A percentile compares a stretch with the other conserved stretches of the same genome.
These are phyloP conservation scores for Fraxinus sp. DNA, from an alignment of 305 asterid genomes.

Conservation along the genomic window DNA sequence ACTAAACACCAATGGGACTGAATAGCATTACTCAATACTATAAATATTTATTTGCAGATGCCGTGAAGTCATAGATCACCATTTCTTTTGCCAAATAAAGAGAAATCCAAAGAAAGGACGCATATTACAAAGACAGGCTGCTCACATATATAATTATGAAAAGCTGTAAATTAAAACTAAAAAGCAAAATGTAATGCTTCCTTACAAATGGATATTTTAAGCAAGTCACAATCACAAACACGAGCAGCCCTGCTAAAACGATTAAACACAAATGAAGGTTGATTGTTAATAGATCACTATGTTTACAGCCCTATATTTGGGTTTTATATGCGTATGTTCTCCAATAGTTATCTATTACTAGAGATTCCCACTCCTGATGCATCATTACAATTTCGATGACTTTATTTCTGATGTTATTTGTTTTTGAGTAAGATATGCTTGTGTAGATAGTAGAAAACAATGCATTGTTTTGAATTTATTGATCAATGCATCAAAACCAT, in stretches of 20 bases:
- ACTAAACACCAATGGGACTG: background rate
- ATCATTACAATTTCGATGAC: background rate
- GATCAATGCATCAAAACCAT: background rate
- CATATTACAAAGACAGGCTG: background rate
- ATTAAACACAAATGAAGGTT: background rate
- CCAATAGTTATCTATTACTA: background rate
- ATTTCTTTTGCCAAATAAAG: background rate
- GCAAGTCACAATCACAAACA: background rate
- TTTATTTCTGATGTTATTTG: background rate
- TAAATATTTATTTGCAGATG: background rate
- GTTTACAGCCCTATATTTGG: background rate
- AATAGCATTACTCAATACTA: background rate
- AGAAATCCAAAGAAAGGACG: background rate
- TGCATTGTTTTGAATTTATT: background rate
- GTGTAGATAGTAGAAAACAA: background rate
- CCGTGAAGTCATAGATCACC: background rate
- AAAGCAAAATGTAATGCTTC: background rate
- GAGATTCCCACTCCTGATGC: background rate
- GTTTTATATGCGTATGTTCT: background rate
- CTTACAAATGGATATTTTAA: background rate
- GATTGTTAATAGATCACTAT: background rate
- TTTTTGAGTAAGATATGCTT: background rate
- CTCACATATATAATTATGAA: background rate
- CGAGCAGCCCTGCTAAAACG: background rate
- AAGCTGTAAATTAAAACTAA: background rate